Evolutionary conservation across 495 filamentous ascomycete species (phyloP).

Genomic region (Tuber microsphaerosporum): DNA sequence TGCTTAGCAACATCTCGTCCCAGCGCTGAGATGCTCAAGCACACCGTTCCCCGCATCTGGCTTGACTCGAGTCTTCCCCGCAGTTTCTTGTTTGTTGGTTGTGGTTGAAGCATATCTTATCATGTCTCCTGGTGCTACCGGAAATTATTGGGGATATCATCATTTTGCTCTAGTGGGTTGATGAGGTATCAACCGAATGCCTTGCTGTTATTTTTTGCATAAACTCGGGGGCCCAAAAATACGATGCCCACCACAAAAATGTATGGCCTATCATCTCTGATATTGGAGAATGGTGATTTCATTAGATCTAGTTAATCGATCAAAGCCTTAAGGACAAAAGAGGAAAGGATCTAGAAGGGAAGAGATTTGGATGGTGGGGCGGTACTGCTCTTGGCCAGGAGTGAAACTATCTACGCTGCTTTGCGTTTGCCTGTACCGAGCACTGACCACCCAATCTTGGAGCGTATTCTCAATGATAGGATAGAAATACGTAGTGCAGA

Average conservation of each 20-base stretch:
- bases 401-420: not conserved
- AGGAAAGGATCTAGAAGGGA: not conserved
- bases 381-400: not conserved
- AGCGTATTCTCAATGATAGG: not conserved
- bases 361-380: not conserved
- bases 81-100: not conserved
- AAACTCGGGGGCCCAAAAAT: not conserved
- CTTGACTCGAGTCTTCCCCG: not conserved
- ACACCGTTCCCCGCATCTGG: not conserved
- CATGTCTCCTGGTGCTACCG: not conserved
- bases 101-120: not conserved
- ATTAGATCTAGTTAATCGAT: not conserved
- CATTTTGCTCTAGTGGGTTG: not conserved
- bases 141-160: not conserved
- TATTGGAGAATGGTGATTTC: not conserved
- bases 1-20: not conserved
- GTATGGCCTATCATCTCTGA: not conserved
- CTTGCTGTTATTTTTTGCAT: not conserved
- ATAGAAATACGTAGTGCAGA: not conserved
- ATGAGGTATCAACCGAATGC: not conserved
- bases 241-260: not conserved
- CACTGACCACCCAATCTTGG: not conserved
- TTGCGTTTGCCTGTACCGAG: not conserved
- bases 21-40: not conserved
- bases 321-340: not conserved